phyloP scores from a whole-genome alignment of 129 eudicot species.

The Logfia minima region DNA sequence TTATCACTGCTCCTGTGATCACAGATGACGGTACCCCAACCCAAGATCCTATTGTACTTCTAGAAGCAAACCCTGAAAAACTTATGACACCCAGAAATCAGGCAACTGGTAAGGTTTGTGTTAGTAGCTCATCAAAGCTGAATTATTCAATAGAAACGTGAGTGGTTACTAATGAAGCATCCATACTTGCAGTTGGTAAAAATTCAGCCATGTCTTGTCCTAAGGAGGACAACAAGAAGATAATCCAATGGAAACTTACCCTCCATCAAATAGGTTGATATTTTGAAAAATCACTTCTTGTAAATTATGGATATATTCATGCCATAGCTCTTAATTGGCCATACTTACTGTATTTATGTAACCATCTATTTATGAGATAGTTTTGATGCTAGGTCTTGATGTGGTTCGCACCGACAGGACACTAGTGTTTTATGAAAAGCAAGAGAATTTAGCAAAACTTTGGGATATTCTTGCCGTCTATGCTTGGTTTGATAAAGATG shows the following conservation, averaged over 20 bases:
- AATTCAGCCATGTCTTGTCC: constrained; percentile 30
- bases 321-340: not conserved
- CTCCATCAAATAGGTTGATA: constrained; percentile 89
- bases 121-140: not conserved
- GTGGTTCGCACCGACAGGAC: constrained; percentile 92
- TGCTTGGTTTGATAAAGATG: constrained; percentile 90
- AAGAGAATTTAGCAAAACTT: constrained; percentile 74
- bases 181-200: constrained; percentile 32
- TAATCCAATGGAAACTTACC: constrained; percentile 85
- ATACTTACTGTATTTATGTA: constrained; percentile 6
- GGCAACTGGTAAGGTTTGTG: constrained; percentile 37
- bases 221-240: constrained; percentile 54
- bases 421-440: constrained; percentile 71
- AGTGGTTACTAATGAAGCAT: constrained; percentile 20
- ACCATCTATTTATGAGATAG: constrained; percentile 18
- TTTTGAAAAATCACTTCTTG: not conserved
- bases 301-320: not conserved
- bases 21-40: constrained; percentile 67
- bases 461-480: constrained; percentile 95
- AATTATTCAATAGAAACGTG: not conserved
- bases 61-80: constrained; percentile 44
- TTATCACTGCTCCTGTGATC: constrained; percentile 83
- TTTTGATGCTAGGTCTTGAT: constrained; percentile 76
- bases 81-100: constrained; percentile 31
- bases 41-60: constrained; percentile 76